These are phyloP conservation scores for Musa balbisiana DNA, from an alignment of 202 grass and related monocot genomes.

Conservation along the genomic window DNA sequence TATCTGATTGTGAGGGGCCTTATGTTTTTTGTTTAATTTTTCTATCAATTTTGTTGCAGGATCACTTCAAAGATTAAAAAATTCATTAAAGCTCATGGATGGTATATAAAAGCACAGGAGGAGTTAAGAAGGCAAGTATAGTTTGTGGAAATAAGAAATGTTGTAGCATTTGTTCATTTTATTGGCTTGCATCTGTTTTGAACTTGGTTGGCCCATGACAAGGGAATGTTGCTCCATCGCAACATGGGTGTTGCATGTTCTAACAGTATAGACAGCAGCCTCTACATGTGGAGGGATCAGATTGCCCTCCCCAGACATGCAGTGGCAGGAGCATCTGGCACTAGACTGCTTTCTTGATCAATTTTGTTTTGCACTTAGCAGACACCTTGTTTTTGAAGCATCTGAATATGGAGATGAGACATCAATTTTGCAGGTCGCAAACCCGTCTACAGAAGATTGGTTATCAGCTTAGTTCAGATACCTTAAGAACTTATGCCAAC, in stretches of 20 bases:
- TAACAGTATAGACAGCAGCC: background rate
- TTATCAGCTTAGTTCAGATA: slow-evolving; percentile 54
- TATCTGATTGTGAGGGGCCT: too few relatives aligned
- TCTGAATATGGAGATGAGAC: too few relatives aligned
- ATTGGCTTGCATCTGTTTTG: slow-evolving; percentile 5
- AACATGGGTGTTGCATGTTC: background rate
- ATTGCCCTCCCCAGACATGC: background rate
- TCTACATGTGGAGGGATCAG: background rate
- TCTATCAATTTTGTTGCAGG: slow-evolving; percentile 30
- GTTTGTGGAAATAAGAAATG: background rate
- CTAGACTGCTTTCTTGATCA: background rate
- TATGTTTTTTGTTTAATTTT: background rate
- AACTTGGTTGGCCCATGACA: slow-evolving; percentile 7
- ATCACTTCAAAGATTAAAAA: slow-evolving; percentile 71
- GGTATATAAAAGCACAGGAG: slow-evolving; percentile 54
- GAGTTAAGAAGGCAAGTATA: slow-evolving; percentile 61
- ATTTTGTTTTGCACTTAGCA: background rate
- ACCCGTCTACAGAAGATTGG: slow-evolving; percentile 38
- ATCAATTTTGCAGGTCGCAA: background rate
- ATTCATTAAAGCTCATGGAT: slow-evolving; percentile 60
- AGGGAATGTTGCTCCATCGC: background rate
- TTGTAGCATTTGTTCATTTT: slow-evolving; percentile 8
- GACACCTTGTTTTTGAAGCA: background rate
- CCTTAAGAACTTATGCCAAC: slow-evolving; percentile 39
- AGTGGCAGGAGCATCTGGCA: background rate